Evolutionary conservation across 164 flowering plant species (phyloP), one percentile per base, ranked within the genome.

Genomic region (Euptelea pleiosperma): DNA sequence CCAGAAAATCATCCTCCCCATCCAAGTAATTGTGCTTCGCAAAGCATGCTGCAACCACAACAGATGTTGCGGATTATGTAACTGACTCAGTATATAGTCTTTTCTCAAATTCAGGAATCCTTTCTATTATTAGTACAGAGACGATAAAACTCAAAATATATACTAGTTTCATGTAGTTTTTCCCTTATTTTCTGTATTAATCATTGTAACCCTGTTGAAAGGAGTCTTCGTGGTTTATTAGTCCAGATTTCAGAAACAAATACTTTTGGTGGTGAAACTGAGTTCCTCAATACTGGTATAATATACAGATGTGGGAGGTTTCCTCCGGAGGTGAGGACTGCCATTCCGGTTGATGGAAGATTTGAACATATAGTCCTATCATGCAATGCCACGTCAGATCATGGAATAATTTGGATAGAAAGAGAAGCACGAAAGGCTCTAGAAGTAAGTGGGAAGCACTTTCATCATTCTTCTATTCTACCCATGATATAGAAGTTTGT

Each of bases 311-410:
- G 97, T 71, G 98, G 96, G 55, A 87, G 98, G 72, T 92, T 42
- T 76, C 96, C 98, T 65, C 98, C 98, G 6, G 97, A 87, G 37
- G 97, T 86, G n/a, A 81, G 96, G 70, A 89, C 98, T 55, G 98
- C 98, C 16, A 90, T 92, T 60, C 97, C 97, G 5, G 97, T 92
- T 46, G 96, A 89, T 43, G 98, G 84, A 56, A 81, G 98, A 71
- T 92, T 89, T 65, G 98, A 92, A 61, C 98, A 89, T 58, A 87
- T 92, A 60, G 96, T 92, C 31, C 72, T 92, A 55, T 89, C 98
- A 33, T 78, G 87, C 68, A 85, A 89, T 74, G 88, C 97, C 22
- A 85, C 94, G 61, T 77, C 97, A 34, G 98, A 92, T 76, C 98
- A 92, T 77, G 97, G 61, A 29, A 84, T 92, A 67, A 60, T 87